Evolutionary conservation across 345 rosid genomes (phyloP).

Genomic region (Populus pruinosa): DNA sequence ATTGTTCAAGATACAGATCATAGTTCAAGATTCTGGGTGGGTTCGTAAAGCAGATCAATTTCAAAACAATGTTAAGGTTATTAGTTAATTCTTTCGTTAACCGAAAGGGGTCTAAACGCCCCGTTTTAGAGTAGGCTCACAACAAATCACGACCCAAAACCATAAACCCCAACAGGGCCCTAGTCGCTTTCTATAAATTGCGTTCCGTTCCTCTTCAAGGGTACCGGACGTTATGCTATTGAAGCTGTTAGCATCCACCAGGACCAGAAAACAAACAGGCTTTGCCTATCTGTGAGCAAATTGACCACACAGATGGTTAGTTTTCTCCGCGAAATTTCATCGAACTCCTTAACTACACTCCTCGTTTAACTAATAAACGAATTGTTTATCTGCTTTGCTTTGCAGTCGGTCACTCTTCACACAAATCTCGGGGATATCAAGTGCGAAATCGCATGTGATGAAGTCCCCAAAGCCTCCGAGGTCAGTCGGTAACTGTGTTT

Average conservation of each 20-base stretch:
- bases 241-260: background rate
- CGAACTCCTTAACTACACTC: background rate
- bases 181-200: no score
- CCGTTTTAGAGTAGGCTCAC: background rate
- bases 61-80: no score
- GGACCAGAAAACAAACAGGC: background rate
- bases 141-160: background rate
- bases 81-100: no score
- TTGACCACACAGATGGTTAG: background rate
- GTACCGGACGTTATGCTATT: background rate
- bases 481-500: constrained; percentile 25
- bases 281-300: background rate
- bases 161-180: background rate
- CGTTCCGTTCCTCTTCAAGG: background rate
- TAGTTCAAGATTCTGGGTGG: no score
- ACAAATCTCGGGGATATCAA: constrained; percentile 96
- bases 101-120: background rate
- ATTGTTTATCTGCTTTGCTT: background rate
- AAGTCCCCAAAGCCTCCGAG: constrained; percentile 91
- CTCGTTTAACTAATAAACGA: background rate
- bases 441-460: constrained; percentile 96
- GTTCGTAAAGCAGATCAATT: no score
- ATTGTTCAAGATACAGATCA: no score
- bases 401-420: constrained; percentile 93
- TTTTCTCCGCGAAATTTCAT: constrained; percentile 1